Evolutionary conservation across 2,329 filamentous ascomycete genomes (phyloP).

Genomic region (Talaromyces islandicus): DNA sequence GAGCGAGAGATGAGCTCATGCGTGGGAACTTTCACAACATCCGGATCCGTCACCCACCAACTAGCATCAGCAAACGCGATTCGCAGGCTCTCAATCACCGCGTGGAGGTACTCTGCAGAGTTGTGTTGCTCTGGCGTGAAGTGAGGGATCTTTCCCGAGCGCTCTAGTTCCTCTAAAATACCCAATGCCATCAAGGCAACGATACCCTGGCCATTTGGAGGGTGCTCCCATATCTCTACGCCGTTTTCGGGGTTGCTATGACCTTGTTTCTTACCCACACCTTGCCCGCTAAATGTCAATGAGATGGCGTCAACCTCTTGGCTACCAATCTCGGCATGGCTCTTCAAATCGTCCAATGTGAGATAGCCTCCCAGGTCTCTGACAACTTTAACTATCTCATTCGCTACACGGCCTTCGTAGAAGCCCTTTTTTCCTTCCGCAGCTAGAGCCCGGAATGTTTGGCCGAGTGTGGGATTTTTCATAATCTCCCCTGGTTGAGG

Average conservation of each 20-base stretch:
- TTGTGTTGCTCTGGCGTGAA: slow-evolving; percentile 74
- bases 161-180: slow-evolving; percentile 81
- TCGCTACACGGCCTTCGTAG: slow-evolving; percentile 77
- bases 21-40: slow-evolving; percentile 63
- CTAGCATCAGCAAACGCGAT: slow-evolving; percentile 84
- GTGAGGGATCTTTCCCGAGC: slow-evolving; percentile 63
- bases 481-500: slow-evolving; percentile 81
- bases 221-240: slow-evolving; percentile 91
- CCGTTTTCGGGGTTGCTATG: slow-evolving; percentile 38
- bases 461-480: slow-evolving; percentile 73
- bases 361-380: slow-evolving; percentile 70
- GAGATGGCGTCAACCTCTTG: slow-evolving; percentile 83
- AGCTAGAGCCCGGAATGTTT: slow-evolving; percentile 73
- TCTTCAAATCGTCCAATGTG: slow-evolving; percentile 70
- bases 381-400: slow-evolving; percentile 73
- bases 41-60: slow-evolving; percentile 87
- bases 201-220: slow-evolving; percentile 92
- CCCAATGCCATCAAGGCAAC: slow-evolving; percentile 91
- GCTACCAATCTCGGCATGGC: slow-evolving; percentile 66
- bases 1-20: slow-evolving; percentile 61
- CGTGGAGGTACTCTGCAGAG: slow-evolving; percentile 72
- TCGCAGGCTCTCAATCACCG: slow-evolving; percentile 77
- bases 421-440: slow-evolving; percentile 83
- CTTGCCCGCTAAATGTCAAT: slow-evolving; percentile 67
- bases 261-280: slow-evolving; percentile 43